phyloP scores from a whole-genome alignment of 1,139 yeast genomes.

The Pichia sp. region DNA sequence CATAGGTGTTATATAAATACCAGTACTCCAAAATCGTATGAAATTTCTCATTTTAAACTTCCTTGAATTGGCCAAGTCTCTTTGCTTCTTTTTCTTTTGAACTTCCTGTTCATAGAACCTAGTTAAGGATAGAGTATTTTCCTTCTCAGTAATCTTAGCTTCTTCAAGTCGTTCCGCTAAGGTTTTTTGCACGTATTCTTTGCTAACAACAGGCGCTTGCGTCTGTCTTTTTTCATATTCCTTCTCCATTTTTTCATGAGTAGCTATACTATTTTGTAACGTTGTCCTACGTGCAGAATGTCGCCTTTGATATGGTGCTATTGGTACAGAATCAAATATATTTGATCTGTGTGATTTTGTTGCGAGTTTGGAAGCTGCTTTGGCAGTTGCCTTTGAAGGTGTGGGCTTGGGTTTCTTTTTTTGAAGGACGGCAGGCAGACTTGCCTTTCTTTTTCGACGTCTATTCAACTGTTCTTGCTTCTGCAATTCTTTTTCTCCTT shows the following conservation, averaged over 20 bases:
- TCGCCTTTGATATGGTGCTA: conserved; percentile 50
- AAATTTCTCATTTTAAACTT: conserved; percentile 56
- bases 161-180: conserved; percentile 83
- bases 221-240: conserved; percentile 64
- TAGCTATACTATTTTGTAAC: conserved; percentile 69
- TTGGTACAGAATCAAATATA: conserved; percentile 34
- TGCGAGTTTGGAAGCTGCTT: conserved; percentile 13
- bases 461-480: conserved; percentile 45
- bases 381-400: conserved; percentile 27
- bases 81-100: conserved; percentile 70
- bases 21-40: conserved; percentile 46
- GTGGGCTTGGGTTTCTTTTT: conserved; percentile 18
- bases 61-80: conserved; percentile 65
- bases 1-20: conserved; percentile 41
- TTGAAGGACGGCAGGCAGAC: conserved; percentile 22
- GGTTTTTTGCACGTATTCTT: conserved; percentile 54
- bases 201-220: conserved; percentile 31
- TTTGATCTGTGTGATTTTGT: neutral
- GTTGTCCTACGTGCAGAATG: conserved; percentile 79
- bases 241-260: conserved; percentile 67
- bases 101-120: conserved; percentile 81
- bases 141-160: conserved; percentile 80
- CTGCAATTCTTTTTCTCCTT: conserved; percentile 63
- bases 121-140: conserved; percentile 68
- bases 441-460: conserved; percentile 36